Percentiles rank a stretch among this genome's conserved stretches.
Evolutionary conservation across 106 monocot species (phyloP).

Genomic region (Allium sativum): DNA sequence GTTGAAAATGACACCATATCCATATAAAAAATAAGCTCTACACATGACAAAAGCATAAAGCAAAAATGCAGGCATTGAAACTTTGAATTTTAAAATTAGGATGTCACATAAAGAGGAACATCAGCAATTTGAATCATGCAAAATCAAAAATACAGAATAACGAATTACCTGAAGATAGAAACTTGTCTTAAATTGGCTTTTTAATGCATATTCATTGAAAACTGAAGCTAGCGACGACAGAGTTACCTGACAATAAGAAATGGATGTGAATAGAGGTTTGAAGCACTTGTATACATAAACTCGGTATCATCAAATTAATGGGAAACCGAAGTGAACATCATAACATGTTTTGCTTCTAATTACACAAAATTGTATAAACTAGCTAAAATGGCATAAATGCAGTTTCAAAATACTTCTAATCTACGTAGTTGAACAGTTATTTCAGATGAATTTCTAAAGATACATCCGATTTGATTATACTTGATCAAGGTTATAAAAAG

Average conservation of each 20-base stretch:
- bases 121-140: background rate
- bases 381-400: no score
- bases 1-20: conserved; percentile 99
- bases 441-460: no score
- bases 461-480: no score
- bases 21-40: conserved; percentile 96
- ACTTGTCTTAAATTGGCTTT: conserved; percentile 96
- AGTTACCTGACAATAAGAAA: conserved; percentile 46
- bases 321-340: no score
- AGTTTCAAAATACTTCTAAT: no score
- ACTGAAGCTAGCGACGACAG: conserved; percentile 92
- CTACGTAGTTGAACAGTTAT: no score
- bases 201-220: conserved; percentile 92
- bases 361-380: no score
- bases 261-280: no score
- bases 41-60: conserved; percentile 6
- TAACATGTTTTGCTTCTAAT: no score
- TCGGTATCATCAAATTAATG: no score
- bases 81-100: background rate
- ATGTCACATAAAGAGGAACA: background rate
- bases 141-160: background rate
- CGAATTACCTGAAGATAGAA: conserved; percentile 87
- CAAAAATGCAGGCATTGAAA: background rate
- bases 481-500: no score
- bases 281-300: no score